Conservation (phyloP, 352 stramenopile genomes). For the Globisporangium nagaii region DNA sequence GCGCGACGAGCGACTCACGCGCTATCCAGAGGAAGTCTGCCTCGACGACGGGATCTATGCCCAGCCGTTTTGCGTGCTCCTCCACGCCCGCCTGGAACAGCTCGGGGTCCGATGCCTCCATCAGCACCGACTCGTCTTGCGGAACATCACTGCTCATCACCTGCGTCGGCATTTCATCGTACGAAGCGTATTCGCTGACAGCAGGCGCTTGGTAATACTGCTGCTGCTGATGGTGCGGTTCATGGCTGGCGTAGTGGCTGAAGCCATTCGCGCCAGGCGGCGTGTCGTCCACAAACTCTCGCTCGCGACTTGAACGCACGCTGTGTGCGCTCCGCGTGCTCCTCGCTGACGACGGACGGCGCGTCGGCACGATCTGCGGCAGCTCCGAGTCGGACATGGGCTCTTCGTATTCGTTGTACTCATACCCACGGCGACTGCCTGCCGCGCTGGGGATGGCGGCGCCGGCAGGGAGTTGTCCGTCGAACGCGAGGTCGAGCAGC, state of each 20-base stretch:
- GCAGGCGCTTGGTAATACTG: not conserved
- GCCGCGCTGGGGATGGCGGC: not conserved
- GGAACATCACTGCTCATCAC: not conserved
- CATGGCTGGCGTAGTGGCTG: not conserved
- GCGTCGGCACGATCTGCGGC: not conserved
- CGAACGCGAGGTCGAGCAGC: conserved; percentile 39
- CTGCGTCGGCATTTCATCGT: not conserved
- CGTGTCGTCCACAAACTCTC: conserved; percentile 1
- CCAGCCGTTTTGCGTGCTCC: conserved; percentile 63
- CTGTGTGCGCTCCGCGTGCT: conserved; percentile 1
- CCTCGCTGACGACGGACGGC: conserved; percentile 5
- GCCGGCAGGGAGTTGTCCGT: conserved; percentile 9
- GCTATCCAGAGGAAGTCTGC: conserved; percentile 69
- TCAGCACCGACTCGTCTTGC: conserved; percentile 37
- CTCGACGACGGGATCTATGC: conserved; percentile 55
- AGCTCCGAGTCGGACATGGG: not conserved
- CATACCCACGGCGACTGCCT: not conserved
- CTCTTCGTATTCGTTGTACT: conserved; percentile 1
- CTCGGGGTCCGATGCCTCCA: conserved; percentile 56
- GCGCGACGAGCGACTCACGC: conserved; percentile 65
- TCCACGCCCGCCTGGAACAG: conserved; percentile 72
- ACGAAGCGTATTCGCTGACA: not conserved
- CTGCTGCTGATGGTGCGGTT: not conserved
- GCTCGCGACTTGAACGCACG: not conserved
- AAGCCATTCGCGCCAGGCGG: not conserved